Base-by-base conservation (phyloP, 177 flowering plant species). In the Telopea speciosissima region DNA sequence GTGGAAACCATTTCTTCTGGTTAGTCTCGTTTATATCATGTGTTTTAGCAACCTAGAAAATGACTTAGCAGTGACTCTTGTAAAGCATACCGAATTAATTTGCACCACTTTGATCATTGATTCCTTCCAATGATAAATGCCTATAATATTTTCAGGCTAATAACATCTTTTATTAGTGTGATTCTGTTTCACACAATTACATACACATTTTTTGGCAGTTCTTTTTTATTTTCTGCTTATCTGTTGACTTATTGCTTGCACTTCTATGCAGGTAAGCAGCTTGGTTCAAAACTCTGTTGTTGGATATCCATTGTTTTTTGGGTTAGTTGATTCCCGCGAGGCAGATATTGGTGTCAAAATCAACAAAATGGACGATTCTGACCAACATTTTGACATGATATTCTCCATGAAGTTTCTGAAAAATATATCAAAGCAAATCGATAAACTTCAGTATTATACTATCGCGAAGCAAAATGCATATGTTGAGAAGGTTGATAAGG, bases 331-430 rank as follows among this genome's bases (percentile, higher is more conserved):
- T 59, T 84, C 89, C 14, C 52, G 75, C 2, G 24, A 82, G 65
- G 87, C 90, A 21, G 86, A 92, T 60, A 58, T 89, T 14, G 97
- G 97, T 28, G 65, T 94, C 66, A 83, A 81, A 71, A 70, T 79
- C n/a, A 70, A 77, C 64, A 76, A 76, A 12, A 33, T 17, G 2
- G 44, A 69, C 17, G 72, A 74, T 56, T 7, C 54, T 5, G 89
- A 86, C 31, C 84, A 83, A 64, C 71, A 74, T 59, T 79, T 82
- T 59, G 75, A 87, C 79, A 73, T 87, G 76, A 72, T 89, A 42
- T 85, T 92, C 77, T 82, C 90, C 63, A 76, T 85, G 79, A 71
- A 77, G 40, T 83, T 82, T 62, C 72, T 92, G 77, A 85, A 79
- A 78, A 82, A 76, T 81, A 60, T 89, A 67, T 64, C 78, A n/a